A percentile compares a stretch with the other conserved stretches of the same genome.
phyloP scores from a whole-genome alignment of 441 rosid genomes.

The Pelargonium myrrhifolium region DNA sequence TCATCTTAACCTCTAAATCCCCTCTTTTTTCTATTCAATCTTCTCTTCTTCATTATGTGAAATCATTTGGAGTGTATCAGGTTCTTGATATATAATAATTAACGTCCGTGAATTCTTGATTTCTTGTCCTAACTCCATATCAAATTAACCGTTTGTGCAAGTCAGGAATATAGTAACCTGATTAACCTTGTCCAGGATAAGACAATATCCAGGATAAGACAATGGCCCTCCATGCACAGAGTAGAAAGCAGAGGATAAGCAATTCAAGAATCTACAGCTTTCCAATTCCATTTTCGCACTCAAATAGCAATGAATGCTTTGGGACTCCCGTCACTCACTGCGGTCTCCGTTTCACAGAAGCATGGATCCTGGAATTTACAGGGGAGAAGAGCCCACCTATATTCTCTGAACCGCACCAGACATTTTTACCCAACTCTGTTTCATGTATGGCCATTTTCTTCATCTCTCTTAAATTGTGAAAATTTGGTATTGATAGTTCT shows the following conservation, averaged over 20 bases:
- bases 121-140: too few species aligned
- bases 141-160: too few species aligned
- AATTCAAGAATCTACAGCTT: not conserved
- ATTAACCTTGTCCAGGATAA: too few species aligned
- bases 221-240: not conserved
- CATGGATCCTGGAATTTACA: slow-evolving; percentile 15
- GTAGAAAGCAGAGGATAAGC: not conserved
- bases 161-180: too few species aligned
- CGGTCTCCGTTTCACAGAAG: slow-evolving; percentile 27
- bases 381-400: slow-evolving; percentile 18
- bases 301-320: slow-evolving; percentile 42
- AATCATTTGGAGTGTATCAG: too few species aligned
- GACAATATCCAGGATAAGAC: too few species aligned
- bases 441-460: slow-evolving; percentile 31
- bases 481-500: too few species aligned
- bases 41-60: too few species aligned
- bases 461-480: slow-evolving; percentile 1
- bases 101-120: too few species aligned
- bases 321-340: slow-evolving; percentile 40
- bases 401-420: slow-evolving; percentile 21
- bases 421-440: slow-evolving; percentile 18
- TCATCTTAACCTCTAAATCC: too few species aligned
- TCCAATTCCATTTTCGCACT: slow-evolving; percentile 4
- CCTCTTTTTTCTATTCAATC: too few species aligned
- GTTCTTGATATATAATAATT: too few species aligned